Evolutionary conservation across 2,329 filamentous ascomycete genomes (phyloP).

Genomic region (Talaromyces sp.): DNA sequence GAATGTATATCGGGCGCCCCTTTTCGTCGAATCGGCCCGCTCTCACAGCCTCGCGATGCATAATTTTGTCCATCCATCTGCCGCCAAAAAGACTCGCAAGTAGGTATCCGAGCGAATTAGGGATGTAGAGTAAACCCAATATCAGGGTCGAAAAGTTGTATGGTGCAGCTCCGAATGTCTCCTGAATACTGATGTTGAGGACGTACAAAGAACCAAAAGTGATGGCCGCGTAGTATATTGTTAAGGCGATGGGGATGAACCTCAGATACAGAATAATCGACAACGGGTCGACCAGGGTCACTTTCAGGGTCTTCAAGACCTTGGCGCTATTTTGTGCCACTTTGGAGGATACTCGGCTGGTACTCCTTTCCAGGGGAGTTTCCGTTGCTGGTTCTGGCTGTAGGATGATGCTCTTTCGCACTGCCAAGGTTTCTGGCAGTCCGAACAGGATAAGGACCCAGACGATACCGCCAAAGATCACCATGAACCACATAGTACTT

Average conservation of each 20-base stretch:
- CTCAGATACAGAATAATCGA: conserved; percentile 68
- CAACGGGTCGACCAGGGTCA: conserved; percentile 69
- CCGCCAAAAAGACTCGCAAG: conserved; percentile 68
- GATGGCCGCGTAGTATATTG: conserved; percentile 71
- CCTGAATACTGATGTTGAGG: conserved; percentile 73
- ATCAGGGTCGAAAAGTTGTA: conserved; percentile 69
- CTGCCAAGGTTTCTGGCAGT: conserved; percentile 45
- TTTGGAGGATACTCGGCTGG: conserved; percentile 60
- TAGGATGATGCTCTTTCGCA: conserved; percentile 31
- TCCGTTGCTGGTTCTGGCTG: conserved; percentile 28
- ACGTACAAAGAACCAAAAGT: conserved; percentile 75
- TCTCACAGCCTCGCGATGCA: conserved; percentile 71
- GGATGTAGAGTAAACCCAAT: conserved; percentile 75
- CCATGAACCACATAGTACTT: conserved; percentile 74
- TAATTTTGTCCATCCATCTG: conserved; percentile 76
- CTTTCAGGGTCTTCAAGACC: conserved; percentile 55
- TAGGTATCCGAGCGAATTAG: conserved; percentile 71
- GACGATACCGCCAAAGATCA: conserved; percentile 61
- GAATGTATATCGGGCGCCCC: conserved; percentile 66
- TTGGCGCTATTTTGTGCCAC: conserved; percentile 60
- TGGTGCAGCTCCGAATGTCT: conserved; percentile 64
- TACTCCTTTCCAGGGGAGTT: conserved; percentile 28
- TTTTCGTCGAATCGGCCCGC: conserved; percentile 66
- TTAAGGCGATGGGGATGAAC: conserved; percentile 70
- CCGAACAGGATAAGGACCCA: conserved; percentile 43